A percentile compares a stretch with the other conserved stretches of the same genome.
Conservation (phyloP, 108 stramenopile genomes). For the Cyclotella sp. region DNA sequence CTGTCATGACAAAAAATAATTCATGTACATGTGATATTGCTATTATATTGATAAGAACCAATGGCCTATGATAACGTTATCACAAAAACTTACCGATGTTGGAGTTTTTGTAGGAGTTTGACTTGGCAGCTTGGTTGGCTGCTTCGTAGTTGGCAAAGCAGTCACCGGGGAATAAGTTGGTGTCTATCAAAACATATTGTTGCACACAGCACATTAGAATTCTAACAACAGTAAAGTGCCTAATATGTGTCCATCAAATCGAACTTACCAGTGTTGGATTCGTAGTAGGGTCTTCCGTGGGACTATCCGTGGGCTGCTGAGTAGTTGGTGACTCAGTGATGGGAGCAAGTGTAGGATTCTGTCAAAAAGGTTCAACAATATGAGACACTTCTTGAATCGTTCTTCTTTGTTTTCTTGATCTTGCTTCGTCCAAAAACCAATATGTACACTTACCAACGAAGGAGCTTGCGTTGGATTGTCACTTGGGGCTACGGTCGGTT, state of each 20-base stretch:
- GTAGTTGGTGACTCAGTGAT: not conserved
- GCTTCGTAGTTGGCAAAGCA: too few species aligned
- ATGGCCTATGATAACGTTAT: too few species aligned
- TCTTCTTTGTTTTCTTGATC: too few species aligned
- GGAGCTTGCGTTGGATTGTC: not conserved
- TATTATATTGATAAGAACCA: too few species aligned
- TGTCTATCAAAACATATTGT: too few species aligned
- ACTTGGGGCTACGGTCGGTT: not conserved
- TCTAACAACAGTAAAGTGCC: not conserved
- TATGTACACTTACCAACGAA: not conserved
- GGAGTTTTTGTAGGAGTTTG: too few species aligned
- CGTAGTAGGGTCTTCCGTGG: not conserved
- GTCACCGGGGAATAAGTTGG: too few species aligned
- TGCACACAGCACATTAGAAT: not conserved
- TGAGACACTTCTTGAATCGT: not conserved
- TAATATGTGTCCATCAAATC: not conserved
- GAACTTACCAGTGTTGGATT: not conserved
- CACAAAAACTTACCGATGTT: too few species aligned
- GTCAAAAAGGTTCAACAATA: not conserved
- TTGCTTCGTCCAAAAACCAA: too few species aligned
- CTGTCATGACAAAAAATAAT: too few species aligned
- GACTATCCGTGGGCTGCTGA: not conserved
- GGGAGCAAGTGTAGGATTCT: constrained; percentile 3
- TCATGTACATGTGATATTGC: too few species aligned
- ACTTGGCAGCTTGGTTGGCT: too few species aligned